Percentiles rank a stretch among this genome's conserved stretches.
These are phyloP conservation scores for Eudorina sp. DNA, from an alignment of 139 green algal species.

Conservation along the genomic window DNA sequence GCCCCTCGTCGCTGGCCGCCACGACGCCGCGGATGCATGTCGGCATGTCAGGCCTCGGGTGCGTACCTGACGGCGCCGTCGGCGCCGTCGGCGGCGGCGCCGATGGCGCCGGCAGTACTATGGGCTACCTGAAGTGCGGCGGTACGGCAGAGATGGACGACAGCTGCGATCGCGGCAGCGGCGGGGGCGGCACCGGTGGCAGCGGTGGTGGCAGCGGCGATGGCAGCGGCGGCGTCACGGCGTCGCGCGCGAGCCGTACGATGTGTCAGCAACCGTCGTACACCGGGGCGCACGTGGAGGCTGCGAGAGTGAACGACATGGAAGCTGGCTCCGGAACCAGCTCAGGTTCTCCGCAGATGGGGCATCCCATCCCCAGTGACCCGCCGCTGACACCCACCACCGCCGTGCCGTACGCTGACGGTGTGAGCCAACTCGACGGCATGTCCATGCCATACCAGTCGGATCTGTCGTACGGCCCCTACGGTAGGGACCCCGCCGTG, in stretches of 20 bases:
- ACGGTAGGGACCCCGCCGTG: not conserved
- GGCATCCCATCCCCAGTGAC: not conserved
- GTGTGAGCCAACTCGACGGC: not conserved
- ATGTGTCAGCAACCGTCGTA: not conserved
- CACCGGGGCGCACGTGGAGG: too few species aligned
- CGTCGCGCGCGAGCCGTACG: not conserved
- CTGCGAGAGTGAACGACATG: not conserved
- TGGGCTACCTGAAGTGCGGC: not conserved
- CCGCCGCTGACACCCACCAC: not conserved
- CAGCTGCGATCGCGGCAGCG: not conserved
- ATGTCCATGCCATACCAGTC: not conserved
- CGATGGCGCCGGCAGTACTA: not conserved
- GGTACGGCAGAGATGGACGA: not conserved
- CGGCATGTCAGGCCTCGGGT: not conserved
- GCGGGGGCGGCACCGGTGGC: not conserved
- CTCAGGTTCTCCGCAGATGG: not conserved
- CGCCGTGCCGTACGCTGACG: not conserved
- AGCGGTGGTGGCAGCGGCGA: not conserved
- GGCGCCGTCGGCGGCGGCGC: not conserved
- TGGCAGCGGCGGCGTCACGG: not conserved
- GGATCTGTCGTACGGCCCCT: not conserved
- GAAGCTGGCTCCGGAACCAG: conserved; percentile 1
- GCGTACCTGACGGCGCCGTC: not conserved
- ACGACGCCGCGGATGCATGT: not conserved
- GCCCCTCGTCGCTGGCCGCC: not conserved